Evolutionary conservation across 768 basidiomycete species (phyloP), one percentile per base, ranked within the genome.

Genomic region (Boletus vermiculosoides): DNA sequence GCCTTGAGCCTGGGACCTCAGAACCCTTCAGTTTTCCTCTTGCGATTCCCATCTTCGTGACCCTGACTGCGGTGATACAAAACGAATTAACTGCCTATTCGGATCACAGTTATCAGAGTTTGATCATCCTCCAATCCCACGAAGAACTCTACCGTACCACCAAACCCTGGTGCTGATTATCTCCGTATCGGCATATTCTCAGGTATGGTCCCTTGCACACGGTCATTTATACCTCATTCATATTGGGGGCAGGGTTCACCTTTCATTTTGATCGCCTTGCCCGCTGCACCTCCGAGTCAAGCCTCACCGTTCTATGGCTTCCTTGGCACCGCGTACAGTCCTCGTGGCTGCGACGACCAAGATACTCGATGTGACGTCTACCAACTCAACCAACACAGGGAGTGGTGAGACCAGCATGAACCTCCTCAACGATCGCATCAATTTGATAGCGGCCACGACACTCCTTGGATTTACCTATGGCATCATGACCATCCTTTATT

Each of bases 371-470:
- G 46, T 45, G 48, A 45, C 54, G 41, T 50, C 49, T n/a, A 31
- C 53, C 36, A 67, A 59, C 42, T 44, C 47, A 23, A 57, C 55
- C 7, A 13, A n/a, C 45, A 25, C 49, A 44, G 50, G 45, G 8
- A 52, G 25, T 20, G 9, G 4, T 20, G 65, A 64, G 39, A 50
- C 42, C 8, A 45, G 42, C 36, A 7, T 34, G 7, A 13, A 54
- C 34, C 57, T 60, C 45, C 41, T 68, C 47, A 59, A 53, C n/a
- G 67, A 68, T 48, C 66, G 68, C 33, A 45, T 68, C 59, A 57
- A 60, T 37, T 50, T 68, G 56, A 65, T 68, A 28, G 55, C 67
- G 2, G 66, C 60, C 20, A 69, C 67, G 30, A 69, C 67, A 2
- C 45, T 66, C 53, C 34, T 64, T 22, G 69, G 66, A 0, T 41